A percentile compares a stretch with the other conserved stretches of the same genome.
phyloP scores from a whole-genome alignment of 208 protist genomes.

The Wallacemonas sp. region DNA sequence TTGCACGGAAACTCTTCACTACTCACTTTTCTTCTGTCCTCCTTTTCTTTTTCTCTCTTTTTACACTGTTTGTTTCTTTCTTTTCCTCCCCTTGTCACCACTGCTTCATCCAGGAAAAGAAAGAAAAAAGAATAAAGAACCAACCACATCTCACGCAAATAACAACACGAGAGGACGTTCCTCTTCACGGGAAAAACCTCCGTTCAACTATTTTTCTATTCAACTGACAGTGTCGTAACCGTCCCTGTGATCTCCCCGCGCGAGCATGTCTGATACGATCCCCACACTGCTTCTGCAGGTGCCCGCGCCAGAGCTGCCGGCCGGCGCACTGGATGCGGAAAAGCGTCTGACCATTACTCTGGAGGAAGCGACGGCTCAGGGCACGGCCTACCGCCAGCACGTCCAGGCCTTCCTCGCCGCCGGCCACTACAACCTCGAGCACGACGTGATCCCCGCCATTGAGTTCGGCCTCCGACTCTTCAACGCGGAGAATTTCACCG shows the following conservation, averaged over 20 bases:
- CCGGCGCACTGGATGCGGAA: constrained; percentile 5
- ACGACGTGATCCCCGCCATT: constrained; percentile 60
- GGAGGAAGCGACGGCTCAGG: constrained; percentile 33
- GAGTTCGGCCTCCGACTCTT: constrained; percentile 82
- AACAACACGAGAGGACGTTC: too few relatives aligned
- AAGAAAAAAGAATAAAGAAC: too few relatives aligned
- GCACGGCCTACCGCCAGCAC: constrained; percentile 37
- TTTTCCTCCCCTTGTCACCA: constrained; percentile 13
- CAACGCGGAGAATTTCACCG: constrained; percentile 88
- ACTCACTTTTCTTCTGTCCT: background rate
- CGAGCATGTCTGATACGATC: constrained; percentile 17
- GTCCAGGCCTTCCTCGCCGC: constrained; percentile 51
- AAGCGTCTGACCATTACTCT: constrained; percentile 52
- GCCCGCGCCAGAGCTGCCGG: constrained; percentile 48
- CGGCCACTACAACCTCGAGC: constrained; percentile 17
- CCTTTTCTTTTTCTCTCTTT: constrained; percentile 22
- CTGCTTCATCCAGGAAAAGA: too few relatives aligned
- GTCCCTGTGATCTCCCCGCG: too few relatives aligned
- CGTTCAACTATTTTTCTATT: too few relatives aligned
- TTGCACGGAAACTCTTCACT: too few relatives aligned
- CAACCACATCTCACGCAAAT: too few relatives aligned
- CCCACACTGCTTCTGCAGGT: constrained; percentile 49
- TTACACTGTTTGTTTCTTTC: too few relatives aligned
- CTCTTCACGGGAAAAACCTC: too few relatives aligned
- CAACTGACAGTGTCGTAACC: too few relatives aligned